Percentiles rank a stretch among this genome's conserved stretches.
phyloP scores from a whole-genome alignment of 2,329 filamentous ascomycete genomes.

The Microsporum canis region DNA sequence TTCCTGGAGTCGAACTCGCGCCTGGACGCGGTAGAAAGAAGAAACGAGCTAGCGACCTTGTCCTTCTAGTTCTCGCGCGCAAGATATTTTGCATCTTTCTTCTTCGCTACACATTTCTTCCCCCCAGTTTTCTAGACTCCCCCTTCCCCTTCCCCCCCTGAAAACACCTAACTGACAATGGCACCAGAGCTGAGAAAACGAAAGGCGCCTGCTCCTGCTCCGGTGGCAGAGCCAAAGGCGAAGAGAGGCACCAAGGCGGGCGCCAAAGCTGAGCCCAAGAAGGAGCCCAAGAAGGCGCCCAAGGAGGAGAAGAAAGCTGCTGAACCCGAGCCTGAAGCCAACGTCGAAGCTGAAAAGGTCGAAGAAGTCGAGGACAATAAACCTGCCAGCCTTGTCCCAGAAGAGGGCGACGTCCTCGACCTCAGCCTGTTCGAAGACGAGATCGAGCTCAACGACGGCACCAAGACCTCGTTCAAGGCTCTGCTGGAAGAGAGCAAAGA shows the following conservation, averaged over 20 bases:
- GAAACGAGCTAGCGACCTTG: slow-evolving; percentile 3
- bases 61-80: neutral
- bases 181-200: slow-evolving; percentile 51
- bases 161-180: slow-evolving; percentile 3
- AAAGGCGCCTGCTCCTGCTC: slow-evolving; percentile 41
- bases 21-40: neutral
- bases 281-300: slow-evolving; percentile 17
- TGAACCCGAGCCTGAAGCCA: neutral
- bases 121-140: neutral
- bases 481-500: slow-evolving; percentile 72
- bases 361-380: neutral
- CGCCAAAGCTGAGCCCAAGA: slow-evolving; percentile 15
- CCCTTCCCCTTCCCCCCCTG: neutral
- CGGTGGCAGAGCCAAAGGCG: slow-evolving; percentile 38
- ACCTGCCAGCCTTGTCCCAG: neutral
- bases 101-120: slow-evolving; percentile 8
- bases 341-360: neutral
- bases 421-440: slow-evolving; percentile 52
- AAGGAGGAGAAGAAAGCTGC: slow-evolving; percentile 22
- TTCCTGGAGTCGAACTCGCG: neutral
- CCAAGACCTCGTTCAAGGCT: slow-evolving; percentile 64
- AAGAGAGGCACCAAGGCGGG: slow-evolving; percentile 22
- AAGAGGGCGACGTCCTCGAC: slow-evolving; percentile 40
- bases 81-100: neutral
- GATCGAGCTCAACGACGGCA: slow-evolving; percentile 74